Conservation (phyloP, 495 filamentous ascomycete species). For the Hyaloscypha finlandica region DNA sequence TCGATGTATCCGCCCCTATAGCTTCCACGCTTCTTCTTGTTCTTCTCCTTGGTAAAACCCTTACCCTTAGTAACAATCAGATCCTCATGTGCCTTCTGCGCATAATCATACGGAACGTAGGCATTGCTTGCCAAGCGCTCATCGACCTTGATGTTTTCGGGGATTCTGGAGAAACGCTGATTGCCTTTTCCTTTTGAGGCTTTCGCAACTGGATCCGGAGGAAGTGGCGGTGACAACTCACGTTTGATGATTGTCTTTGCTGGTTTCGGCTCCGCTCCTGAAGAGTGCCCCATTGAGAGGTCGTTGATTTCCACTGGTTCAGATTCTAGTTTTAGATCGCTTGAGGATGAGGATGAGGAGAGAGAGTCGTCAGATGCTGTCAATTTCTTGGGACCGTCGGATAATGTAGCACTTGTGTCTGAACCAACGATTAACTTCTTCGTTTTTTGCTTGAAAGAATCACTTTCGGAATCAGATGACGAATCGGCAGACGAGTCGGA, state of each 20-base stretch:
- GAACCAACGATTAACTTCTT: conserved; percentile 28
- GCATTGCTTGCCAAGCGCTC: conserved; percentile 64
- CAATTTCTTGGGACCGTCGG: conserved; percentile 30
- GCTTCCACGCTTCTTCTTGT: conserved; percentile 88
- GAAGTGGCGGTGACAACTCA: conserved; percentile 42
- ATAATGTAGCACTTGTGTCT: conserved; percentile 35
- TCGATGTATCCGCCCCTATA: conserved; percentile 87
- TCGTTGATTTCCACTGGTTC: no score
- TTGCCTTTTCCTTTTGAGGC: conserved; percentile 51
- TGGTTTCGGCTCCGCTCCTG: conserved; percentile 38
- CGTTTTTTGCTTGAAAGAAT: conserved; percentile 25
- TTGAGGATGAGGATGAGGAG: conserved; percentile 23
- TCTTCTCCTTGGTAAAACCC: conserved; percentile 99
- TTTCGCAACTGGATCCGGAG: conserved; percentile 48
- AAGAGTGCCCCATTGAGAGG: neutral
- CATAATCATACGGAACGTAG: conserved; percentile 84
- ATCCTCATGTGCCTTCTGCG: conserved; percentile 81
- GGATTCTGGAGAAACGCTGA: conserved; percentile 65
- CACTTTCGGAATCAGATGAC: conserved; percentile 28
- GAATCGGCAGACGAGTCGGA: neutral
- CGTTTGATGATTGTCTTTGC: conserved; percentile 33
- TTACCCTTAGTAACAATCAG: conserved; percentile 90
- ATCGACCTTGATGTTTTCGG: conserved; percentile 59
- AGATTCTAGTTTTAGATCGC: neutral
- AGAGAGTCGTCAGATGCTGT: conserved; percentile 25